A percentile compares a stretch with the other conserved stretches of the same genome.
phyloP scores from a whole-genome alignment of 768 basidiomycete genomes.

The Amanita subjunquillea region DNA sequence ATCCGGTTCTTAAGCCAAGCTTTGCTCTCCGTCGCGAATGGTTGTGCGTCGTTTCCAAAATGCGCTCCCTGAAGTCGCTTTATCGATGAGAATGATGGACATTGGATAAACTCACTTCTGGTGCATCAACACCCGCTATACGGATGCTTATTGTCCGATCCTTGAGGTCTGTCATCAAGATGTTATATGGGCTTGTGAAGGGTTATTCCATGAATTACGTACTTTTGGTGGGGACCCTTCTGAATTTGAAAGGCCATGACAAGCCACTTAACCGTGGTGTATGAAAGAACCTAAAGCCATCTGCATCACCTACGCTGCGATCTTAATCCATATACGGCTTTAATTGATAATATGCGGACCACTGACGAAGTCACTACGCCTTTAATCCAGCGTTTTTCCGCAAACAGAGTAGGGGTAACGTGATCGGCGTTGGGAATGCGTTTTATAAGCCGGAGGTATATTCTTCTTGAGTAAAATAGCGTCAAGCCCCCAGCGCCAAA shows the following conservation, averaged over 20 bases:
- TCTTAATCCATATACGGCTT: not conserved
- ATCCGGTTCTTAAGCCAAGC: slow-evolving; percentile 57
- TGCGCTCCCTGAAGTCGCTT: slow-evolving; percentile 48
- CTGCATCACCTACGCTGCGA: slow-evolving; percentile 71
- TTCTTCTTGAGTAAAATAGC: slow-evolving; percentile 19
- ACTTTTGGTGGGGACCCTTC: too few species aligned
- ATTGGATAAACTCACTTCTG: slow-evolving; percentile 49
- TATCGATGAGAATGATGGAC: not conserved
- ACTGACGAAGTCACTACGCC: slow-evolving; percentile 74
- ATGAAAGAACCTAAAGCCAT: slow-evolving; percentile 46
- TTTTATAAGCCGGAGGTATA: slow-evolving; percentile 42
- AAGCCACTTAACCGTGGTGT: too few species aligned
- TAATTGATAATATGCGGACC: not conserved
- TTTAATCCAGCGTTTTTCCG: not conserved
- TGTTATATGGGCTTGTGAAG: not conserved
- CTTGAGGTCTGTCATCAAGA: slow-evolving; percentile 46
- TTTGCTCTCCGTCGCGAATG: slow-evolving; percentile 62
- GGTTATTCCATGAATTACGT: too few species aligned
- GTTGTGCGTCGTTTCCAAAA: slow-evolving; percentile 73
- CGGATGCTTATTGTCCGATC: slow-evolving; percentile 81
- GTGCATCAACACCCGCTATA: slow-evolving; percentile 87
- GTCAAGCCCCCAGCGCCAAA: slow-evolving; percentile 32
- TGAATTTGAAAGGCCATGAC: too few species aligned
- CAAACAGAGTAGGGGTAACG: slow-evolving; percentile 55
- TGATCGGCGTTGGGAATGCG: slow-evolving; percentile 59